These are phyloP conservation scores for Posidonia australis DNA, from an alignment of 106 monocot genomes.

Conservation along the genomic window DNA sequence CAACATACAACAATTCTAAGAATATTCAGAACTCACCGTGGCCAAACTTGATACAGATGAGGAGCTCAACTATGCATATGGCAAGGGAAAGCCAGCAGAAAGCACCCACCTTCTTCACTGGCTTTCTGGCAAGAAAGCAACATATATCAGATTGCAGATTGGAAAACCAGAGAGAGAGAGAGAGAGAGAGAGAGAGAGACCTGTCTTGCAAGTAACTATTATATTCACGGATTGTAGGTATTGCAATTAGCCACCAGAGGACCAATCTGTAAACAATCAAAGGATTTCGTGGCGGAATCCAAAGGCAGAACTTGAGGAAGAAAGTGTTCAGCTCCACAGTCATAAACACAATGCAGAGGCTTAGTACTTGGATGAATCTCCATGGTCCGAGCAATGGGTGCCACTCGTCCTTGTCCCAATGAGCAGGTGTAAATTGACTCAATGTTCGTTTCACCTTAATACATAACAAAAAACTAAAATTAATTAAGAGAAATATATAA, in stretches of 20 bases:
- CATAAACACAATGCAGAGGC: slow-evolving; percentile 79
- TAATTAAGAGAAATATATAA: neutral
- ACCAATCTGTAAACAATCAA: slow-evolving; percentile 60
- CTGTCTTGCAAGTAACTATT: slow-evolving; percentile 96
- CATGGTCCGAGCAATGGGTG: slow-evolving; percentile 79
- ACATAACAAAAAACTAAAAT: slow-evolving; percentile 3
- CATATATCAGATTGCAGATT: neutral
- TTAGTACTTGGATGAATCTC: slow-evolving; percentile 85
- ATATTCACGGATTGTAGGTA: slow-evolving; percentile 91
- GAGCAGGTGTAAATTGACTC: slow-evolving; percentile 87
- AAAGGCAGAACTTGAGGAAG: slow-evolving; percentile 89
- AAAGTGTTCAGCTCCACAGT: slow-evolving; percentile 90
- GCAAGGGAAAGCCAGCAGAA: slow-evolving; percentile 96
- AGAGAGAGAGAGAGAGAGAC: slow-evolving; percentile 15
- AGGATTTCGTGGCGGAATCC: slow-evolving; percentile 91
- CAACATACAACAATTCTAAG: no score
- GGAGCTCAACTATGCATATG: slow-evolving; percentile 94
- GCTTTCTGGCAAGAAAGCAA: slow-evolving; percentile 36
- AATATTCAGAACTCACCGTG: slow-evolving; percentile 40
- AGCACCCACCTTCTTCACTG: slow-evolving; percentile 81
- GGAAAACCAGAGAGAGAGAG: neutral
- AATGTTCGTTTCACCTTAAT: slow-evolving; percentile 78
- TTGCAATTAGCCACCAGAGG: slow-evolving; percentile 96
- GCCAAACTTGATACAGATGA: slow-evolving; percentile 86
- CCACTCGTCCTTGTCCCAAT: slow-evolving; percentile 97